Conservation (phyloP, 257 asterid genomes). For the Cynanchum wilfordii region DNA sequence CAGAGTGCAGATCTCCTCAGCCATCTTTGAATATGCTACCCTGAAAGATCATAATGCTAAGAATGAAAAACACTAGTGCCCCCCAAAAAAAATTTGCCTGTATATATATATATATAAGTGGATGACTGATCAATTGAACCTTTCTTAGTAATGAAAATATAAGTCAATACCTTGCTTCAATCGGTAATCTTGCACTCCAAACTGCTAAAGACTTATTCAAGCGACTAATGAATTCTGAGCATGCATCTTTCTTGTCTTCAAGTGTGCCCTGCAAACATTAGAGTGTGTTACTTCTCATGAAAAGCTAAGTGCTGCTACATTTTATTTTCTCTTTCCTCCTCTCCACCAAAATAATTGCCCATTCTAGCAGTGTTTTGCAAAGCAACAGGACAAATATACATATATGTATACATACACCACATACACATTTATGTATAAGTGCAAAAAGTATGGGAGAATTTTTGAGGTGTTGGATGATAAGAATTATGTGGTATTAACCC, state of each 20-base stretch:
- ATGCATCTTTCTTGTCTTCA: constrained; percentile 58
- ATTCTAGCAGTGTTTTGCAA: neutral
- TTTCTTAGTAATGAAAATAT: constrained; percentile 2
- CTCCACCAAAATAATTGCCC: neutral
- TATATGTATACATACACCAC: neutral
- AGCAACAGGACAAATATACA: neutral
- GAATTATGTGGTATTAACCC: neutral
- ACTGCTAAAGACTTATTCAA: constrained; percentile 74
- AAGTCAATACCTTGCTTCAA: constrained; percentile 67
- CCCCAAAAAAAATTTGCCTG: neutral
- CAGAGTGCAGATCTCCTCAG: constrained; percentile 67
- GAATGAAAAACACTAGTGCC: neutral
- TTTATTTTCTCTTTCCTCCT: neutral
- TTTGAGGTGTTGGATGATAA: neutral
- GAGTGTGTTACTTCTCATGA: constrained; percentile 15
- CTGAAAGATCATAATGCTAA: constrained; percentile 31
- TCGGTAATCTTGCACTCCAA: constrained; percentile 61
- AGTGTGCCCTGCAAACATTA: constrained; percentile 58
- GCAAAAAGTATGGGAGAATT: neutral
- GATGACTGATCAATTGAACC: neutral
- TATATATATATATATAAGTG: neutral
- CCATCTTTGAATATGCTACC: constrained; percentile 88
- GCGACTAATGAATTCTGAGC: constrained; percentile 55
- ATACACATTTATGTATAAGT: neutral
- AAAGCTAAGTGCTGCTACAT: neutral